Percentiles rank a stretch among this genome's conserved stretches.
Conservation (phyloP, 176 grass and related monocot species). For the Dendrocalamus sinicus region DNA sequence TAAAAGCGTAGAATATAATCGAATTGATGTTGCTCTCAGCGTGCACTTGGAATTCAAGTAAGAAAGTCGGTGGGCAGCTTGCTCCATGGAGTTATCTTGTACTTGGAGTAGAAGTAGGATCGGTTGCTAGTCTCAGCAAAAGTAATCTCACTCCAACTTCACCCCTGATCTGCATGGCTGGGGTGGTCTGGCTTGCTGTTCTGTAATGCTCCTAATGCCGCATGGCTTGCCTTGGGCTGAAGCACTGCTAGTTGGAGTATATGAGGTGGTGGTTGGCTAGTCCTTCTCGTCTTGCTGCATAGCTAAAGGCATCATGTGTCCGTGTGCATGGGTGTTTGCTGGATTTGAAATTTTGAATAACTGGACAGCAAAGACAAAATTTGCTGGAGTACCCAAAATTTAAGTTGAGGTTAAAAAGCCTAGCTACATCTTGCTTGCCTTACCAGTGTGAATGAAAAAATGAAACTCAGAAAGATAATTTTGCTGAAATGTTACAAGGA, state of each 20-base stretch:
- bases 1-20: neutral
- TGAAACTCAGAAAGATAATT: no score
- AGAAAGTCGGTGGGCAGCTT: constrained; percentile 6
- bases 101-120: neutral
- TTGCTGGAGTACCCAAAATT: neutral
- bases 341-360: neutral
- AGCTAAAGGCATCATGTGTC: neutral
- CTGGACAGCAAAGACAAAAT: neutral
- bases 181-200: constrained; percentile 20
- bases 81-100: constrained; percentile 6
- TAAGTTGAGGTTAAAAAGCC: no score
- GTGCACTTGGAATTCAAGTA: neutral
- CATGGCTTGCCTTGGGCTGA: neutral
- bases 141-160: constrained; percentile 6
- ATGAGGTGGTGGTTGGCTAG: constrained; percentile 5
- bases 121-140: neutral
- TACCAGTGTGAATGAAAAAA: no score
- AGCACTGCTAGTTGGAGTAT: neutral
- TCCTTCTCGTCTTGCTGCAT: neutral
- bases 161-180: constrained; percentile 13
- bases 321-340: neutral
- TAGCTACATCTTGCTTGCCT: no score
- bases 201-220: neutral
- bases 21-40: neutral
- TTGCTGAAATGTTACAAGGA: neutral